Base-by-base conservation (phyloP, 805 yeast genomes). In the Nakazawaea molendinolei region DNA sequence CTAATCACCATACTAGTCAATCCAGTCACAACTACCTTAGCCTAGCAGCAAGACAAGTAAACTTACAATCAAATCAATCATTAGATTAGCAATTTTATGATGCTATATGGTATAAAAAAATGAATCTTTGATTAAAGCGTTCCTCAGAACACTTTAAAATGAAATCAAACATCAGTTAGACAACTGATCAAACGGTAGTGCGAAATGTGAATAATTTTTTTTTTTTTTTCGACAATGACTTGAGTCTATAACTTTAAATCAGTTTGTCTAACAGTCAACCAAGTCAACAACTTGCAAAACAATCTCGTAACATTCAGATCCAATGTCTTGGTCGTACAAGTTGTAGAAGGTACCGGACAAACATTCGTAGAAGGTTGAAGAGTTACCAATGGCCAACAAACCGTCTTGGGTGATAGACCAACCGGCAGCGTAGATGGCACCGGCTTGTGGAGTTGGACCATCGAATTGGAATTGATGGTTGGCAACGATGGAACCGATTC, bases 381-480 rank as follows among this genome's bases (percentile, higher is more conserved):
- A 52, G 49, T 62, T 59, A 60, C 86, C 86, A 44, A 80, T 59
- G 23, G 85, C 84, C 51, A 80, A 70, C 58, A 74, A 74, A 16
- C 69, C 79, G 45, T 69, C 71, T 44, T 51, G 48, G 36, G 73
- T 63, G 40, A 74, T 65, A 34, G 76, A 66, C 81, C 79, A 74
- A 44, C 81, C 80, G 32, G 71, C 74, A 44, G 83, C 79, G 52
- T 68, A 73, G 49, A 76, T 70, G 42, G 84, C 69, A 60, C 83
- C 84, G 26, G 81, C 85, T 68, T 81, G 90, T 53, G 89, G 87
- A 63, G 85, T 81, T 41, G 84, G 85, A 55, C 85, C 85, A 55
- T 79, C 85, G 54, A 77, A 78, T 63, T 78, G 85, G 71, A 79
- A 76, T 66, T 81, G 90, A 67, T 82, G 70, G 76, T 80, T 81